A percentile compares a stretch with the other conserved stretches of the same genome.
Evolutionary conservation across 306 rosid species (phyloP).

Genomic region (Prunus dulcis): DNA sequence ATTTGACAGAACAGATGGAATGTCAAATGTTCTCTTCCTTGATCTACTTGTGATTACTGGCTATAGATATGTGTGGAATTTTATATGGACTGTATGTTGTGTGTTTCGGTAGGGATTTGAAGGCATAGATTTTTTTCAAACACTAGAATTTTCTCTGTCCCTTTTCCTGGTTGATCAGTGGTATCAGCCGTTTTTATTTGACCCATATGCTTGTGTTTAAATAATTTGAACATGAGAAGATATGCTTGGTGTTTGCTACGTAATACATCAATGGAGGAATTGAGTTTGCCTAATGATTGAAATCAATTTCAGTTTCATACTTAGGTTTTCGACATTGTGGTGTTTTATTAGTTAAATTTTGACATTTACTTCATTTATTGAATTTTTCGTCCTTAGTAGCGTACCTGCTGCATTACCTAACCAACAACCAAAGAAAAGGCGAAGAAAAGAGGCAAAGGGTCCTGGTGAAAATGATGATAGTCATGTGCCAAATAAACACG

Average conservation of each 20-base stretch:
- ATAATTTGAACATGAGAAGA: not conserved
- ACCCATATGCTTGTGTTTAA: not conserved
- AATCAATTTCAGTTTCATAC: not conserved
- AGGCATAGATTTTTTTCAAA: not conserved
- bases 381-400: constrained; percentile 33
- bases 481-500: constrained; percentile 52
- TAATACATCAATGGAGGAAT: not conserved
- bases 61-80: not conserved
- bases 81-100: not conserved
- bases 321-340: not conserved
- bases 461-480: constrained; percentile 52
- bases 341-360: constrained; percentile 1
- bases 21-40: not conserved
- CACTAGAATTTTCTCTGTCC: not conserved
- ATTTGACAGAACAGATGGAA: not conserved
- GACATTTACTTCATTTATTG: constrained; percentile 26
- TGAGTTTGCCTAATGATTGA: not conserved
- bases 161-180: not conserved
- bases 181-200: not conserved
- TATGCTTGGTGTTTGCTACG: not conserved
- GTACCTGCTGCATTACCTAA: constrained; percentile 62
- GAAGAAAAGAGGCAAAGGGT: constrained; percentile 79
- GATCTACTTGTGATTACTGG: not conserved
- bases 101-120: not conserved
- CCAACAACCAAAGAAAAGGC: constrained; percentile 92